These are phyloP conservation scores for Capsicum chinense DNA, from an alignment of 257 asterid genomes.

Conservation along the genomic window DNA sequence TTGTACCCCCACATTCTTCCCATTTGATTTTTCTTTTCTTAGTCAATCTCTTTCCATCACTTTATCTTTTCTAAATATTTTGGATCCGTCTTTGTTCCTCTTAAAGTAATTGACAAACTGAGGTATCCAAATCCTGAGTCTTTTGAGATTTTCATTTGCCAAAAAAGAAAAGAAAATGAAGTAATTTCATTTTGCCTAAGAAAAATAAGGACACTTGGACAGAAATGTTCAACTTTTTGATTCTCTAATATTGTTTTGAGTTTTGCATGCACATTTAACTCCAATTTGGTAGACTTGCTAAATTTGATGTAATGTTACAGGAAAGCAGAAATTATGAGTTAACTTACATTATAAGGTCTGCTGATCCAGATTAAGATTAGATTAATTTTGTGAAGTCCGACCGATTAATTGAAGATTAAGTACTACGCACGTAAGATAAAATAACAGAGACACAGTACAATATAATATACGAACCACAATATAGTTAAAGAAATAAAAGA, in stretches of 20 bases:
- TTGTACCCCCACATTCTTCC: not conserved
- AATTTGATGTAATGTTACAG: not conserved
- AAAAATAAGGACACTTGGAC: not conserved
- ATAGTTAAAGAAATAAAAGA: too few relatives aligned
- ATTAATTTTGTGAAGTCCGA: not conserved
- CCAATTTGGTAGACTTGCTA: not conserved
- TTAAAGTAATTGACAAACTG: not conserved
- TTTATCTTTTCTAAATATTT: not conserved
- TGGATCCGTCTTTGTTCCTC: not conserved
- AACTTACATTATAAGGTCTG: not conserved
- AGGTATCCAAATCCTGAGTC: not conserved
- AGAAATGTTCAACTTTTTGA: not conserved
- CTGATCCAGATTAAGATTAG: not conserved
- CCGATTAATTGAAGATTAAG: not conserved
- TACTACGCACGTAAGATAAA: too few relatives aligned
- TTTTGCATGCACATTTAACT: not conserved
- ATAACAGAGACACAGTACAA: too few relatives aligned
- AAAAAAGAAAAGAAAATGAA: not conserved
- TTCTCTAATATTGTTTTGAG: not conserved
- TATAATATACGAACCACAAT: not conserved
- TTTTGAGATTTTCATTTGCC: not conserved
- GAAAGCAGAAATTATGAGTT: not conserved
- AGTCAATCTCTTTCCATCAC: not conserved
- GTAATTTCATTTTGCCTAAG: not conserved
- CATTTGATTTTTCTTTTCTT: not conserved